Conservation (phyloP, 225 moss, liverwort and hornwort species). For the Pseudoscleropodium purum region DNA sequence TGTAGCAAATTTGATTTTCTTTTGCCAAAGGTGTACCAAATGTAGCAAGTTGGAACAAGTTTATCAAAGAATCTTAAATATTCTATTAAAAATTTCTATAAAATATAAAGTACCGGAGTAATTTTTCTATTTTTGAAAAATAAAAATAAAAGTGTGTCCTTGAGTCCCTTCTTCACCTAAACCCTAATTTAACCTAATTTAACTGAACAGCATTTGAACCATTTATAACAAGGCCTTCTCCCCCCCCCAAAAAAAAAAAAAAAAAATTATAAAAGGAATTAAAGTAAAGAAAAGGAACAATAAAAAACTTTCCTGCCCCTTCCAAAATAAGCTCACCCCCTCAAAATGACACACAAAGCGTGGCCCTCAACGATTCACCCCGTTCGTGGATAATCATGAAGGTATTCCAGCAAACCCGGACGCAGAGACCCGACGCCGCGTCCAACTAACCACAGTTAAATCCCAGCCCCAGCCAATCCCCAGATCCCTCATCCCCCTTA, state of each 20-base stretch:
- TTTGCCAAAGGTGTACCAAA: not conserved
- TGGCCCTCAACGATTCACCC: not conserved
- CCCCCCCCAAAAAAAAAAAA: too few relatives aligned
- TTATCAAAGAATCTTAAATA: not conserved
- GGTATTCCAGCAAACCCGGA: not conserved
- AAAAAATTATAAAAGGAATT: too few relatives aligned
- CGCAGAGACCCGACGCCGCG: not conserved
- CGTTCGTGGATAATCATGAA: not conserved
- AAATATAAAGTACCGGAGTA: rapidly evolving
- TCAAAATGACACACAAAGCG: not conserved
- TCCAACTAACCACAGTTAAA: not conserved
- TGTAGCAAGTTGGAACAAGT: not conserved
- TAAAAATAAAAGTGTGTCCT: not conserved
- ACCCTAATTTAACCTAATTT: not conserved
- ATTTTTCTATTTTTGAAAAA: not conserved
- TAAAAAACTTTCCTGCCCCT: too few relatives aligned
- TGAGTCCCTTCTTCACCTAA: too few relatives aligned
- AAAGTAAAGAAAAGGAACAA: not conserved
- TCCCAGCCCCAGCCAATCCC: not conserved
- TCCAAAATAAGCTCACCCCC: not conserved
- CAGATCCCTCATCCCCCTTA: not conserved
- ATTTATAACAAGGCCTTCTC: too few relatives aligned
- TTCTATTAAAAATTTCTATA: not conserved
- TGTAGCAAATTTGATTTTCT: not conserved
- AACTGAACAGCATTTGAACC: too few relatives aligned